Base-by-base conservation (phyloP, 768 basidiomycete genomes). In the Harrya chromipes region DNA sequence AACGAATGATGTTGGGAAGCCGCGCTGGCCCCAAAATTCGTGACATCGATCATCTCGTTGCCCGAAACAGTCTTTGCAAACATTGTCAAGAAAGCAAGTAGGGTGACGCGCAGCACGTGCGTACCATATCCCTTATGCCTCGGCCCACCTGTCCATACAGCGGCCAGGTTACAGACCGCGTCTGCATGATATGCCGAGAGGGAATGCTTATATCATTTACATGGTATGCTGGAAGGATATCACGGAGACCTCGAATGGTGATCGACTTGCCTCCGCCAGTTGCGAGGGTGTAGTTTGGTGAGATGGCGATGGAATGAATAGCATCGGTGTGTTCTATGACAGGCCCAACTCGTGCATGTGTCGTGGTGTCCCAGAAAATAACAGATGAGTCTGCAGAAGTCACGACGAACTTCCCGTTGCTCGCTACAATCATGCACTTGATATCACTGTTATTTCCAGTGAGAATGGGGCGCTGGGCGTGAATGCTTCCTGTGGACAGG, bases 321-420 rank as follows among this genome's bases (percentile, higher is more conserved):
- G 23, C 16, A 1, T 34, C 53, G 3, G 16, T 20, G 4, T 46
- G 3, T 4, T 59, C 27, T 14, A 59, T 23, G 40, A 59, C 4
- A 6, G 48, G 19, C 7, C 57, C 52, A 7, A 50, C 46, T 20
- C n/a, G 57, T 16, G 31, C 8, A 12, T 39, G 36, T 2, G 48
- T 55, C 7, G n/a, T 21, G 17, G 46, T 46, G 20, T 58, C 57
- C 57, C 57, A 59, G 26, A 58, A 54, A 1, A 46, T 47, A 21
- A 59, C 6, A 0, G 44, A 46, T 9, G 43, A 53, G 13, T 37
- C 16, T 9, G 47, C 51, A 0, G 29, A 10, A 1, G 40, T 49
- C 6, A 16, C 43, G 20, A 59, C 43, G 24, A 55, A 59, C 14
- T 29, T 49, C 16, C 42, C 50, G 12, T 58, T 58, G n/a, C 10